These are phyloP conservation scores for Aureobasidium subglaciale DNA, from an alignment of 2,329 filamentous ascomycete genomes.

Conservation along the genomic window DNA sequence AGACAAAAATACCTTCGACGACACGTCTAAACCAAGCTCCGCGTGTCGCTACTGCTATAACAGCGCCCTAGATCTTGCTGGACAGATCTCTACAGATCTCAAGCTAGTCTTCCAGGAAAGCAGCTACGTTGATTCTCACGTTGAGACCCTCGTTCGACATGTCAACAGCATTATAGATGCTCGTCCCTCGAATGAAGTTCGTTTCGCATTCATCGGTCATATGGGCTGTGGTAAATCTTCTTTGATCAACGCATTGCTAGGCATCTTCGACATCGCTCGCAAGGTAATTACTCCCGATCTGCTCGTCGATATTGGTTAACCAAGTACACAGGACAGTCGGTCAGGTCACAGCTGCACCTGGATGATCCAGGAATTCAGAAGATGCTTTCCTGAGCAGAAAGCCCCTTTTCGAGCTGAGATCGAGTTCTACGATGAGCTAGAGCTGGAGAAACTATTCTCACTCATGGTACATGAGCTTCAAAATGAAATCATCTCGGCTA, in stretches of 20 bases:
- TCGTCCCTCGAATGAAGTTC: constrained; percentile 1
- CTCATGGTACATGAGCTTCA: background rate
- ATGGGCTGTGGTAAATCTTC: constrained; percentile 23
- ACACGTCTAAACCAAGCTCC: too few relatives aligned
- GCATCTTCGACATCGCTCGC: constrained; percentile 19
- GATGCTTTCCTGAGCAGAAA: constrained; percentile 14
- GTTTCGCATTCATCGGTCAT: constrained; percentile 17
- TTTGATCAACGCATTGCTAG: constrained; percentile 21
- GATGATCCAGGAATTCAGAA: constrained; percentile 18
- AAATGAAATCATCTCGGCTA: too few relatives aligned
- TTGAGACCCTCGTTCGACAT: background rate
- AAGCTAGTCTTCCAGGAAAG: background rate
- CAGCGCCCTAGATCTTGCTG: too few relatives aligned
- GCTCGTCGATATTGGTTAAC: background rate
- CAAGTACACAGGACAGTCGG: constrained; percentile 16
- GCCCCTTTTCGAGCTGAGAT: constrained; percentile 19
- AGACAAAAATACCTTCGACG: too few relatives aligned
- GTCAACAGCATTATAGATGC: too few relatives aligned
- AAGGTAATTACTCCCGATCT: background rate
- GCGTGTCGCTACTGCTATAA: too few relatives aligned
- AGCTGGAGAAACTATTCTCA: constrained; percentile 3
- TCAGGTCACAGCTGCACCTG: constrained; percentile 20
- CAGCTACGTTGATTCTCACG: background rate
- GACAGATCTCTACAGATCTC: too few relatives aligned
- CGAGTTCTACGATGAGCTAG: constrained; percentile 16